Percentiles rank a stretch among this genome's conserved stretches.
Evolutionary conservation across 305 asterid species (phyloP).

Genomic region (Caryopteris hybrid): DNA sequence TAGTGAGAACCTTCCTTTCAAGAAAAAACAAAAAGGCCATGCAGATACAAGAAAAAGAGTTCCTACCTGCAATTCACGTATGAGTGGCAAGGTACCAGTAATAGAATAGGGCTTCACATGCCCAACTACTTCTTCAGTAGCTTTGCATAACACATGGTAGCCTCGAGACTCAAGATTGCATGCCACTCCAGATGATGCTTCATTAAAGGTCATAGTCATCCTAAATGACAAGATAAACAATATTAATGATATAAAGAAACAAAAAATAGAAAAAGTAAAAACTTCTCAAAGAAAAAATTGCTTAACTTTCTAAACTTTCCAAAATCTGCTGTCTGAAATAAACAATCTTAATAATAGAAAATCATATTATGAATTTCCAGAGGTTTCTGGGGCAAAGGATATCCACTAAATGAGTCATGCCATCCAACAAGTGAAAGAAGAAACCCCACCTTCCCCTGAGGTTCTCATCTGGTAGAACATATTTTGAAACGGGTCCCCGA

Average conservation of each 20-base stretch:
- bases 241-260: neutral
- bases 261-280: neutral
- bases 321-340: neutral
- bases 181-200: constrained; percentile 79
- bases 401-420: constrained; percentile 1
- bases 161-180: constrained; percentile 91
- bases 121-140: constrained; percentile 91
- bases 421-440: constrained; percentile 4
- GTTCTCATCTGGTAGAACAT: constrained; percentile 86
- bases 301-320: neutral
- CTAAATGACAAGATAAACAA: constrained; percentile 30
- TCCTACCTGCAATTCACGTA: constrained; percentile 80
- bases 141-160: constrained; percentile 81
- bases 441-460: constrained; percentile 76
- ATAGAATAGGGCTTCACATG: constrained; percentile 92
- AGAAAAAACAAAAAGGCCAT: neutral
- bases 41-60: constrained; percentile 11
- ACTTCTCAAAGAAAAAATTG: neutral
- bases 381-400: neutral
- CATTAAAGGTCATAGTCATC: constrained; percentile 64
- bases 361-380: neutral
- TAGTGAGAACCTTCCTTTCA: neutral
- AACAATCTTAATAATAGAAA: neutral
- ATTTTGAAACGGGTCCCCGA: constrained; percentile 86
- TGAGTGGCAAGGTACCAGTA: constrained; percentile 91